Base-by-base conservation (phyloP, 768 basidiomycete genomes). In the Pluteus cervinus region DNA sequence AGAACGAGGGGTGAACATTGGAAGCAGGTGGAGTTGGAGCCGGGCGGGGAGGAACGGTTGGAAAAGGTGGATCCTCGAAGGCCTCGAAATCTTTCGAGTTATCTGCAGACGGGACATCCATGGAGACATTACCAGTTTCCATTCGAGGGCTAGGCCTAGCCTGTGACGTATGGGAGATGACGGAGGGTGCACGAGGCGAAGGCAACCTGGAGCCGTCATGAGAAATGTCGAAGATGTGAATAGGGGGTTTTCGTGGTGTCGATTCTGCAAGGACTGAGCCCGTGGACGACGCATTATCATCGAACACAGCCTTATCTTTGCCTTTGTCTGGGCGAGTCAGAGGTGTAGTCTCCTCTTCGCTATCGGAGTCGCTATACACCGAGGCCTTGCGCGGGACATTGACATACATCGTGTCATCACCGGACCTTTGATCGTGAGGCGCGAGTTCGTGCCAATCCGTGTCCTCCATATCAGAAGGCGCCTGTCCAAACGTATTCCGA, bases 221-320 rank as follows among this genome's bases (percentile, higher is more conserved):
- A 24, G 46, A 55, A 36, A 65, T 48, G 43, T 76, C 68, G 40
- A 63, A 65, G 33, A 83, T 75, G 55, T 81, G 83, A 24, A 84
- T 67, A 11, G 80, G 73, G 32, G 63, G 71, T 52, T 86, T 85
- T 28, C 62, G 45, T 1, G 75, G 66, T 4, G 60, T 50, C 37
- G 77, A 67, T 41, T 61, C 65, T 20, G 58, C 66, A 24, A 71
- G 43, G 4, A 68, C 48, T 23, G 71, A 72, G 26, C 51, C 54
- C 8, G 61, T 61, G 17, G 68, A 67, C 8, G 61, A 48, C 44
- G 58, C 44, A 40, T 63, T 57, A 41, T 57, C 50, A 37, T 57
- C 43, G 9, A 56, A 47, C 11, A 52, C 48, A n/a, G 62, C 69
- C 40, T 51, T 72, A 38, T 46, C 61, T 53, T 83, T 85, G 22